Evolutionary conservation across 2,329 filamentous ascomycete genomes (phyloP), one percentile per base, ranked within the genome.

Genomic region (Phaeophleospora eucalypticola): DNA sequence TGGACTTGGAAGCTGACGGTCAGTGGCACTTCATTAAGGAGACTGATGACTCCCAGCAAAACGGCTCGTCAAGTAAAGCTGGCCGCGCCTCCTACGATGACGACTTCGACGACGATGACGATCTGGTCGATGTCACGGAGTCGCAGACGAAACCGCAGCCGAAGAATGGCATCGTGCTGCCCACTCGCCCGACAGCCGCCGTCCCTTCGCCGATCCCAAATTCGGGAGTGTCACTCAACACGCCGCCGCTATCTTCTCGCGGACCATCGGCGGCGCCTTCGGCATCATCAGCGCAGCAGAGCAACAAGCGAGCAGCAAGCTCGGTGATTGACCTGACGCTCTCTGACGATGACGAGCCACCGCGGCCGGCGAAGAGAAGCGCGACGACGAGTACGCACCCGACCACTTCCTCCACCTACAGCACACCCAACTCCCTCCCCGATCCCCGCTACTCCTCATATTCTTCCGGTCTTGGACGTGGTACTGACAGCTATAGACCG

Each of bases 1-100:
- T 97, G 19, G 90, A 84, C 1, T 88, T 98, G 35, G 88, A 97
- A 59, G 89, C 91, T 1, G 79, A 89, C 55, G 93, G 91, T 2
- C 75, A 77, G 57, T 98, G 93, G 93, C 73, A 76, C 18, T 66
- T 68, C 38, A 70, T 70, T 35, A 71, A 67, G 27, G 68, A 73
- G 24, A 69, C 70, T 15, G 69, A 70, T n/a, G 57, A 68, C 19
- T 60, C 51, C 12, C 51, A 69, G 27, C 61, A 65, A 14, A 63
- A 63, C 17, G 67, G 62, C 4, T 69, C 69, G 19, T 45, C 65
- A 63, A 45, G 64, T 64, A 41, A 68, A 55, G 43, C 45, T 52
- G 52, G 57, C 29, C 51, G 59, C 36, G 58, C 65, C 21, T 51
- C 61, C 20, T 62, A 65, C 46, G 64, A 68, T 43, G 60, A 69